Conservation (phyloP, 2,329 filamentous ascomycete genomes). For the Scedosporium apiospermum region DNA sequence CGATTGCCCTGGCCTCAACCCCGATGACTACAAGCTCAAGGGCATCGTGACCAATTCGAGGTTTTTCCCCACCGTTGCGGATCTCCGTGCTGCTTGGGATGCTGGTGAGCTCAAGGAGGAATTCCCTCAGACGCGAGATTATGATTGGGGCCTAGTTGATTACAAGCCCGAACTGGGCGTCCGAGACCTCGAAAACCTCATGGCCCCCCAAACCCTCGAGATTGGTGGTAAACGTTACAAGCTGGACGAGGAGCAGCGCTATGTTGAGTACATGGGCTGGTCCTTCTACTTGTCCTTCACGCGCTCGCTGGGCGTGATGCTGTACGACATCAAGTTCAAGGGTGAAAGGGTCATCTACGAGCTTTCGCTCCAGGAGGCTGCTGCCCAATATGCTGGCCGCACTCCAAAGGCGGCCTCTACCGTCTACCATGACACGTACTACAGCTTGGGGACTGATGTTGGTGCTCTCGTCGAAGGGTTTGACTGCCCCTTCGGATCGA, state of each 20-base stretch:
- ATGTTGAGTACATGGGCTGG: slow-evolving; percentile 43
- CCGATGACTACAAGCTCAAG: slow-evolving; percentile 28
- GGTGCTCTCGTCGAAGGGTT: slow-evolving; percentile 30
- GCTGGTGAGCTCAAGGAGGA: slow-evolving; percentile 25
- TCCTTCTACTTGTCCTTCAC: slow-evolving; percentile 38
- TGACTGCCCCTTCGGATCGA: slow-evolving; percentile 29
- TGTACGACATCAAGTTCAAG: slow-evolving; percentile 41
- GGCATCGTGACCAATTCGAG: slow-evolving; percentile 30
- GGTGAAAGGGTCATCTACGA: slow-evolving; percentile 42
- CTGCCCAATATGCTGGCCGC: slow-evolving; percentile 40
- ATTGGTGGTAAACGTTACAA: slow-evolving; percentile 29
- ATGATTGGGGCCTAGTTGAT: slow-evolving; percentile 25
- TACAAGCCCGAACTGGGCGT: slow-evolving; percentile 18
- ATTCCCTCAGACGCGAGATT: slow-evolving; percentile 22
- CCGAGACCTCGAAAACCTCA: slow-evolving; percentile 23
- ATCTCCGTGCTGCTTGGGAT: slow-evolving; percentile 25
- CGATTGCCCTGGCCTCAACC: slow-evolving; percentile 32
- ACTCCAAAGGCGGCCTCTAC: slow-evolving; percentile 33
- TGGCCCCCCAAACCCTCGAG: slow-evolving; percentile 26
- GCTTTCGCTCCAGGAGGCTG: slow-evolving; percentile 40
- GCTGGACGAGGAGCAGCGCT: slow-evolving; percentile 33
- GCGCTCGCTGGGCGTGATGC: slow-evolving; percentile 31
- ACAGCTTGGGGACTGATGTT: slow-evolving; percentile 23
- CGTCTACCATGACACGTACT: slow-evolving; percentile 31
- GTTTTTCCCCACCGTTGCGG: slow-evolving; percentile 24